Base-by-base conservation (phyloP, 495 filamentous ascomycete species). In the Aspergillus saccharolyticus region DNA sequence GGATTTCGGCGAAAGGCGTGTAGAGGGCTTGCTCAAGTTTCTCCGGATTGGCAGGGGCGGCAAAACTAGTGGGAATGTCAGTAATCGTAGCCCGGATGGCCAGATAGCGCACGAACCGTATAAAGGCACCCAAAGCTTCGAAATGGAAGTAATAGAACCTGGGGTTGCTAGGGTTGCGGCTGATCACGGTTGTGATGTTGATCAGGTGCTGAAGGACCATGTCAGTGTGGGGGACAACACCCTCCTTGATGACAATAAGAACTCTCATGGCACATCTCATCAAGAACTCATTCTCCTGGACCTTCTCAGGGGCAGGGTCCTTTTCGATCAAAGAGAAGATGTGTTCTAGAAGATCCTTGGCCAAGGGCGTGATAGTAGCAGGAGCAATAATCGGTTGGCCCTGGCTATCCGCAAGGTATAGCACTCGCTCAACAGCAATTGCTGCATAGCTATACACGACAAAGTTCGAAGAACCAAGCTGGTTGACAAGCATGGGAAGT, bases 191-290 rank as follows among this genome's bases (percentile, higher is more conserved):
- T 6, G 90, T 96, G 63, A 99, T 96, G 56, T 79, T 86, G 63
- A 94, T 83, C 53, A 97, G 75, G 67, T 93, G 88, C 24, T 80
- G 72, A 15, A 97, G 75, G 16, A 96, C 81, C 63, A 76, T 78
- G 60, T 96, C 90, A 3, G 83, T 79, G 53, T 89, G 79, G n/a
- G 83, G 76, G 24, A 83, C 65, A 15, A 90, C 79, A 47, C 84
- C 83, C 18, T 96, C 93, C 66, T 85, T 88, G 68, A 96, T 86
- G 55, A 96, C 90, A 58, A 97, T 89, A 56, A 99, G 76, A 9
- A 97, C 91, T 52, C 95, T 82, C 95, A 99, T 99, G 24, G 96
- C 88, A 70, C 95, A 97, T 53, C 88, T 86, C 91, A 99, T 97
- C 59, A 99, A 73, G 69, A 96, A 99, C 68, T 99, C 95, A 66